A percentile compares a stretch with the other conserved stretches of the same genome.
phyloP scores from a whole-genome alignment of 164 flowering plant genomes.

The Protea cynaroides region DNA sequence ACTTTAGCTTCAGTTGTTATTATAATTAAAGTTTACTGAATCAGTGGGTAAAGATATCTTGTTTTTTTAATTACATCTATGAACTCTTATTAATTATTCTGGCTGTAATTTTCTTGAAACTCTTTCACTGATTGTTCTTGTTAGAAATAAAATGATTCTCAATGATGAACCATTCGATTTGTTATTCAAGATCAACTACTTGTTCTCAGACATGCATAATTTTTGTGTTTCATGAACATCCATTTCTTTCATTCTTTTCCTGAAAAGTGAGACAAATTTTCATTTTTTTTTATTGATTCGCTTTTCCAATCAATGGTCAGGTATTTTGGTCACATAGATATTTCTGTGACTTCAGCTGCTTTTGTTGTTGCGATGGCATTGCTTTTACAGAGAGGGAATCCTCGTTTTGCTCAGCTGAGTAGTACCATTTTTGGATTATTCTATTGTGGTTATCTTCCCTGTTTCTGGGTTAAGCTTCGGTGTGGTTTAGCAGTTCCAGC shows the following conservation, averaged over 20 bases:
- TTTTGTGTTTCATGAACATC: background rate
- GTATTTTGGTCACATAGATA: slow-evolving; percentile 82
- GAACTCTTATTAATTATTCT: background rate
- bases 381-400: slow-evolving; percentile 85
- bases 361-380: slow-evolving; percentile 80
- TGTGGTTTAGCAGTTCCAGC: slow-evolving; percentile 88
- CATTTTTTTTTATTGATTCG: slow-evolving; percentile 5
- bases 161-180: background rate
- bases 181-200: background rate
- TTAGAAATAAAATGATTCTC: background rate
- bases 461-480: slow-evolving; percentile 96
- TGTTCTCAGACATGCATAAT: background rate
- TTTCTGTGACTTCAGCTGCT: slow-evolving; percentile 81
- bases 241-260: too few relatives aligned
- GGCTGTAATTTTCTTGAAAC: background rate
- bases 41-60: background rate
- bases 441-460: slow-evolving; percentile 96
- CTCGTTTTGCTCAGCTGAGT: slow-evolving; percentile 93
- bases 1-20: background rate
- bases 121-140: background rate
- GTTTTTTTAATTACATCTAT: background rate
- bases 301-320: slow-evolving; percentile 30
- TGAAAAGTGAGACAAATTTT: background rate
- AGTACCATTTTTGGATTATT: slow-evolving; percentile 91
- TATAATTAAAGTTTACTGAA: background rate